Evolutionary conservation across 2,329 filamentous ascomycete genomes (phyloP).

Genomic region (Exophiala lecanii-corni): DNA sequence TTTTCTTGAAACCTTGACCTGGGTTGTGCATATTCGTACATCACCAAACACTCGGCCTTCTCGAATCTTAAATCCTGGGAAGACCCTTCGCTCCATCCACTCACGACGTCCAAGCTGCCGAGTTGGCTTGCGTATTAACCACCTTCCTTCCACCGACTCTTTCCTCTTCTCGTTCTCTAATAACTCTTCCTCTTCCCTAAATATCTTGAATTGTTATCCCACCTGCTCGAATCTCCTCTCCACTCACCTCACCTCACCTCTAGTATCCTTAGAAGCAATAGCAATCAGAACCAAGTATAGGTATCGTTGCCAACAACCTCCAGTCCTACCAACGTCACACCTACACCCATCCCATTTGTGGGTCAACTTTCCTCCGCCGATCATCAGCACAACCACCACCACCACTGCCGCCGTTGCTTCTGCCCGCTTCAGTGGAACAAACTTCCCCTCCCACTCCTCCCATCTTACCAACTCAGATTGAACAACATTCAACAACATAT

Average conservation of each 20-base stretch:
- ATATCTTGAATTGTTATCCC: not conserved
- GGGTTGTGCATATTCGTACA: too few species aligned
- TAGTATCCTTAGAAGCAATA: not conserved
- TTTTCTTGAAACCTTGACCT: too few species aligned
- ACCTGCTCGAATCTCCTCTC: constrained; percentile 1
- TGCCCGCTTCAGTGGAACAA: constrained; percentile 1
- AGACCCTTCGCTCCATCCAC: too few species aligned
- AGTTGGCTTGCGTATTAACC: constrained; percentile 8
- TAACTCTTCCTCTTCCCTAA: not conserved
- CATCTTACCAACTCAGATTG: not conserved
- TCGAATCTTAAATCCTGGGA: too few species aligned
- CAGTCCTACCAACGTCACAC: not conserved
- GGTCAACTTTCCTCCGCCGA: not conserved
- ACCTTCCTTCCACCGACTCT: constrained; percentile 16
- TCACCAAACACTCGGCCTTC: too few species aligned
- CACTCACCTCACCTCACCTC: not conserved
- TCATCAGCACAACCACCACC: not conserved
- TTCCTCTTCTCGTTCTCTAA: constrained; percentile 8
- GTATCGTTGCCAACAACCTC: not conserved
- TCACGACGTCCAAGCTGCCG: constrained; percentile 9
- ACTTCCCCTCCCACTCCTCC: not conserved
- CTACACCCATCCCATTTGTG: not conserved
- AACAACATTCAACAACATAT: not conserved
- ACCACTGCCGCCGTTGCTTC: not conserved
- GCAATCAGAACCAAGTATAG: not conserved